Percentiles rank a stretch among this genome's conserved stretches.
Conservation (phyloP, 345 rosid species). For the Lepidium africanum region DNA sequence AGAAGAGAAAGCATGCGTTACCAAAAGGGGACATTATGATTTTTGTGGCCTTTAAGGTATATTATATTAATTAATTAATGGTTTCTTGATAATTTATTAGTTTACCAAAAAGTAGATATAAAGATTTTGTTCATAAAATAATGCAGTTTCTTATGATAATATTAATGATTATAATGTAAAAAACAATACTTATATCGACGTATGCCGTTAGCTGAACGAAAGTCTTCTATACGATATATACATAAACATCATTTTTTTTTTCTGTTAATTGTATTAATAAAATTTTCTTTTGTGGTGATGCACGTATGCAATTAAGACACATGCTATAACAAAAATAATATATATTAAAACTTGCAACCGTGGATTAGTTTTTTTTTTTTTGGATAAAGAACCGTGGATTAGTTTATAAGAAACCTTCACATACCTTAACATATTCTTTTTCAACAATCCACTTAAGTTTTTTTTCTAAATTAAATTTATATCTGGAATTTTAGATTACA, state of each 20-base stretch:
- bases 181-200: not conserved
- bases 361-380: not conserved
- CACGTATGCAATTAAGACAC: too few relatives aligned
- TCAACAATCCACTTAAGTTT: not conserved
- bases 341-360: not conserved
- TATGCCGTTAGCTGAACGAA: not conserved
- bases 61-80: not conserved
- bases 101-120: conserved; percentile 5
- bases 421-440: not conserved
- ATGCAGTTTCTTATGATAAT: not conserved
- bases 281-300: too few relatives aligned
- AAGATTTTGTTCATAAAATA: not conserved
- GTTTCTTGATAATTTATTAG: conserved; percentile 15
- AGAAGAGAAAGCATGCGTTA: conserved; percentile 24
- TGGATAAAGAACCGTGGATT: not conserved
- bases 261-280: too few relatives aligned
- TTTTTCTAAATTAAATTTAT: too few relatives aligned
- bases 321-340: too few relatives aligned
- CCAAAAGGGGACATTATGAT: conserved; percentile 29
- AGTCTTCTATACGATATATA: too few relatives aligned
- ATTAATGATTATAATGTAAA: too few relatives aligned
- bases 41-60: conserved; percentile 26
- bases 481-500: too few relatives aligned
- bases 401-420: not conserved
- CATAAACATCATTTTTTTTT: too few relatives aligned